Evolutionary conservation across 2,329 filamentous ascomycete species (phyloP).

Genomic region (Cladobotryum mycophilum): DNA sequence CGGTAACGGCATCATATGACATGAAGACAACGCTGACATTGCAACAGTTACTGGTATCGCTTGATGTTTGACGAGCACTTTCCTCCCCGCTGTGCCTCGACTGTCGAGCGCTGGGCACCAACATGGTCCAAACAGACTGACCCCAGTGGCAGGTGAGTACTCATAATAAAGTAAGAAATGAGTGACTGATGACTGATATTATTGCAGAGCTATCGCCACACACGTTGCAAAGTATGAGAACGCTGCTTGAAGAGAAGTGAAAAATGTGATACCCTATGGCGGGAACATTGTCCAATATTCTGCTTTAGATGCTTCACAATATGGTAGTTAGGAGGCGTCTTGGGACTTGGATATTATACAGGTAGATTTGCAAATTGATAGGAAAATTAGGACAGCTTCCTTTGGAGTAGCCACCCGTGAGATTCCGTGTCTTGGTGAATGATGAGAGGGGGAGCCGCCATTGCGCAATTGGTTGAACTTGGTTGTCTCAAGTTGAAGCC

Average conservation of each 20-base stretch:
- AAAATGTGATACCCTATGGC: no score
- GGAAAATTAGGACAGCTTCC: neutral
- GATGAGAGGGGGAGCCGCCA: neutral
- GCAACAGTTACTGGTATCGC: constrained; percentile 82
- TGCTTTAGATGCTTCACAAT: neutral
- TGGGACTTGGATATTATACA: neutral
- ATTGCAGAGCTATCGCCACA: constrained; percentile 63
- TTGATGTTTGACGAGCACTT: constrained; percentile 99
- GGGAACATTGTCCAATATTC: no score
- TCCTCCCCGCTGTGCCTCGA: constrained; percentile 82
- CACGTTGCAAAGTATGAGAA: constrained; percentile 69
- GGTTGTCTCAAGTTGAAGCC: no score
- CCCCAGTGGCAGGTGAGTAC: constrained; percentile 73
- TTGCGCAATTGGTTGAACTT: constrained; percentile 3
- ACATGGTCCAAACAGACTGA: constrained; percentile 97
- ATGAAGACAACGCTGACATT: constrained; percentile 19
- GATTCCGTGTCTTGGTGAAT: no score
- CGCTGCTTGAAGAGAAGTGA: constrained; percentile 20
- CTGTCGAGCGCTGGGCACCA: constrained; percentile 93
- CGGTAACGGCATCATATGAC: neutral
- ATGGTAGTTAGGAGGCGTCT: neutral
- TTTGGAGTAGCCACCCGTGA: neutral
- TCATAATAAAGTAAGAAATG: neutral
- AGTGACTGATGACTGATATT: neutral
- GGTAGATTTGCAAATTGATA: neutral